Conservation (phyloP, 345 rosid species). For the Leavenworthia alabamica region DNA sequence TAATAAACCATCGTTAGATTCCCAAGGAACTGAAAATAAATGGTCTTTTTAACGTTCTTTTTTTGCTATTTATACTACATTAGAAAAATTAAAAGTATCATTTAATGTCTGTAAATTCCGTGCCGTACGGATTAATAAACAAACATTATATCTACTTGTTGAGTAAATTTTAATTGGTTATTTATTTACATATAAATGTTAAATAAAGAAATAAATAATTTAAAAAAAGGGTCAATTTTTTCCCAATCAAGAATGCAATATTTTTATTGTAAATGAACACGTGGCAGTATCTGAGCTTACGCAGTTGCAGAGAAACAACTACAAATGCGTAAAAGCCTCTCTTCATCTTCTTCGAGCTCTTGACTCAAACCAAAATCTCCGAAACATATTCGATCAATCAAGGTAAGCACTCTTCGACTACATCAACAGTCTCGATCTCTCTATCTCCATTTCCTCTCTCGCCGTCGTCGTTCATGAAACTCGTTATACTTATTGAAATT, state of each 20-base stretch:
- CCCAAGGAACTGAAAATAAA: too few relatives aligned
- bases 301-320: conserved; percentile 11
- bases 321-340: conserved; percentile 10
- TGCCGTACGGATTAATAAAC: too few relatives aligned
- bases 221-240: neutral
- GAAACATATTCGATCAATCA: conserved; percentile 3
- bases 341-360: conserved; percentile 6
- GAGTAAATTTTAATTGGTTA: too few relatives aligned
- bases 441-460: neutral
- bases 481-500: neutral
- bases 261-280: neutral
- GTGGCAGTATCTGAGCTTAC: conserved; percentile 10
- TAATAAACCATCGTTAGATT: too few relatives aligned
- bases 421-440: neutral
- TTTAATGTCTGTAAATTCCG: too few relatives aligned
- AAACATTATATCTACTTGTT: too few relatives aligned
- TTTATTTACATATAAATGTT: neutral
- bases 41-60: too few relatives aligned
- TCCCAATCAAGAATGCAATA: neutral
- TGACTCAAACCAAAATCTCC: neutral
- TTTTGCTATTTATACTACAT: too few relatives aligned
- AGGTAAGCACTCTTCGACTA: conserved; percentile 14
- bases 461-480: neutral
- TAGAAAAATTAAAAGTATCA: too few relatives aligned
- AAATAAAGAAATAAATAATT: neutral